Evolutionary conservation across 1,284 basidiomycete genomes (phyloP), one percentile per base, ranked within the genome.

Genomic region (Rhodotorula mucilaginosa): DNA sequence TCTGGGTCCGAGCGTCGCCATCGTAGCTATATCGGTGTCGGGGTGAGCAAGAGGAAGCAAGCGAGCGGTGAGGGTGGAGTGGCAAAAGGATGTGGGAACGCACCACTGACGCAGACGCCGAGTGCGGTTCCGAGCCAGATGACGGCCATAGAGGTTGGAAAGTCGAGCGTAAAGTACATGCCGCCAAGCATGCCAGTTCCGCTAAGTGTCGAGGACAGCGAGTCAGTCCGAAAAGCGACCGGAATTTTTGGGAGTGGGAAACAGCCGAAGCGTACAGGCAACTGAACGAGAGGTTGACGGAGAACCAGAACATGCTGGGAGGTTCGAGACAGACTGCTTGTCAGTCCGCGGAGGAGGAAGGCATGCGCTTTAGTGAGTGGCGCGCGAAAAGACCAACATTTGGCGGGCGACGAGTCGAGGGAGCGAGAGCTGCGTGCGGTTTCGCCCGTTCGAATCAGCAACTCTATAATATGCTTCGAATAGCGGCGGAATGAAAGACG

Each of bases 1-100:
- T 73, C 82, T 80, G 1, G 88, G 87, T 0, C 88, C 88, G n/a
- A 89, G 83, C 1, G 83, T 86, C 19, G 87, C 85, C 62, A 87
- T 84, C 77, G 86, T 87, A 0, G 85, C 84, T 0, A 83, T 16
- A 19, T 49, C 16, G 39, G 10, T 44, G 39, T 19, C 48, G 19
- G 26, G 16, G 34, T 34, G 34, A 34, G 34, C 34, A 34, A 34
- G 34, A 34, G 34, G 34, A 34, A 34, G 34, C 34, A 34, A 34
- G n/a, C 54, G 54, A n/a, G 52, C 8, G 8, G 54, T 26, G n/a
- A 16, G 52, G 51, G 52, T n/a, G 59, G 34, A 56, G 54, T 44
- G 39, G 39, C 54, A 5, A 56, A 13, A 26, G 34, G 6, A 34
- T 5, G 34, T 34, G 34, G 26, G 10, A 15, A 56, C 54, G n/a